These are phyloP conservation scores for Oenanthe javanica DNA, from an alignment of 140 eudicot species.

Conservation along the genomic window DNA sequence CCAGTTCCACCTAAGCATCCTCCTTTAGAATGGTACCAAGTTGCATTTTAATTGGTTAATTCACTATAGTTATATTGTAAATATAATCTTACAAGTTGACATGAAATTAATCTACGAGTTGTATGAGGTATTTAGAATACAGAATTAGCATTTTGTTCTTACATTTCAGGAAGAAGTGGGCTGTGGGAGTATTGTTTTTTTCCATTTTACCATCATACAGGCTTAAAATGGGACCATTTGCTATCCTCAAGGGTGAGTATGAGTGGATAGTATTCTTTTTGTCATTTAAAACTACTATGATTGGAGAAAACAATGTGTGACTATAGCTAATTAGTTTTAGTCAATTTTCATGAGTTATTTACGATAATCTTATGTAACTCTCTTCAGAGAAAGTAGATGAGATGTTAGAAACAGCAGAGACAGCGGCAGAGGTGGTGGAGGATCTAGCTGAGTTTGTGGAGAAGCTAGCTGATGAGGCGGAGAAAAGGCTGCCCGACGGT, in stretches of 20 bases:
- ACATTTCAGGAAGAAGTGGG: slow-evolving; percentile 13
- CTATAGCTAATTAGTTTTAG: neutral
- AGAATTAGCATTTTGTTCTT: neutral
- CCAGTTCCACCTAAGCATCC: neutral
- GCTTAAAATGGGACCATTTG: slow-evolving; percentile 1
- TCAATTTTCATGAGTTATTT: neutral
- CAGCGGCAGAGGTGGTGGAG: slow-evolving; percentile 12
- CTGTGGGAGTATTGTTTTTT: neutral
- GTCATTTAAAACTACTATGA: neutral
- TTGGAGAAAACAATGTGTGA: neutral
- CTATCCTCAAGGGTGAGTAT: slow-evolving; percentile 11
- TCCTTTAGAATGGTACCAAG: neutral
- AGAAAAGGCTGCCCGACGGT: slow-evolving; percentile 6
- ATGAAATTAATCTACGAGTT: neutral
- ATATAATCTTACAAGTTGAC: neutral
- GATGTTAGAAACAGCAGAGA: slow-evolving; percentile 1
- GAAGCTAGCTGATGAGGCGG: slow-evolving; percentile 3
- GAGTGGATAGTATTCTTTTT: neutral
- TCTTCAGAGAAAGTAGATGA: slow-evolving; percentile 2
- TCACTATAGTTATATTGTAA: neutral
- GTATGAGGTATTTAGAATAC: neutral
- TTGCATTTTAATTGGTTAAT: neutral
- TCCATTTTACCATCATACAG: slow-evolving; percentile 6
- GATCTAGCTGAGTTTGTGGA: slow-evolving; percentile 8
- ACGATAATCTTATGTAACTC: neutral